Evolutionary conservation across 2,329 filamentous ascomycete species (phyloP).

Genomic region (Aspergillus uvarum): DNA sequence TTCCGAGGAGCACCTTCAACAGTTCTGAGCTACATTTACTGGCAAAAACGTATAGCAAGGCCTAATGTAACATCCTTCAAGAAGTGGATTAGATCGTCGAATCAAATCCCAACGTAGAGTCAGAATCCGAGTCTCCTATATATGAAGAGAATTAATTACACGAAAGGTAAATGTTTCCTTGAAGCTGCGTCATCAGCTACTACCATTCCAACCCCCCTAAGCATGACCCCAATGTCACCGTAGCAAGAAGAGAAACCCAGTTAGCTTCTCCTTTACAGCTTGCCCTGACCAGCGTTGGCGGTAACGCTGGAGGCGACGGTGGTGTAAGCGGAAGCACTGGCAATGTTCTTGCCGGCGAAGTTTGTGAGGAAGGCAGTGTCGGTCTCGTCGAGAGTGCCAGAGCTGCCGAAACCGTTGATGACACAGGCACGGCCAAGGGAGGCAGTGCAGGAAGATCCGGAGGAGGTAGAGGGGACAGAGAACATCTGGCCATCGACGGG

Average conservation of each 20-base stretch:
- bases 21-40: no score
- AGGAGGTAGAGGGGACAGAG: slow-evolving; percentile 32
- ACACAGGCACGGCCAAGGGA: slow-evolving; percentile 53
- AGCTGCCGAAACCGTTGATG: slow-evolving; percentile 50
- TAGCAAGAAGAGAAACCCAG: neutral
- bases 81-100: neutral
- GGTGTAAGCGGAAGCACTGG: slow-evolving; percentile 42
- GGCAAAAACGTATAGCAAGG: no score
- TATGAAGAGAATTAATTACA: neutral
- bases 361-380: slow-evolving; percentile 52
- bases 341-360: slow-evolving; percentile 56
- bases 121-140: neutral
- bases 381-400: slow-evolving; percentile 36
- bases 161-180: neutral
- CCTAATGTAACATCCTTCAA: neutral
- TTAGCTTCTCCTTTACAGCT: slow-evolving; percentile 31
- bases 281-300: slow-evolving; percentile 50
- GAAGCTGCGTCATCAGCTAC: neutral
- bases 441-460: slow-evolving; percentile 45
- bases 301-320: slow-evolving; percentile 39
- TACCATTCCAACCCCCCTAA: neutral
- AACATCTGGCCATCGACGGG: slow-evolving; percentile 42
- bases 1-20: neutral
- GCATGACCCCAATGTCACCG: neutral
- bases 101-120: neutral